Evolutionary conservation across 805 yeast genomes (phyloP).

Genomic region (Kazachstania viticola): DNA sequence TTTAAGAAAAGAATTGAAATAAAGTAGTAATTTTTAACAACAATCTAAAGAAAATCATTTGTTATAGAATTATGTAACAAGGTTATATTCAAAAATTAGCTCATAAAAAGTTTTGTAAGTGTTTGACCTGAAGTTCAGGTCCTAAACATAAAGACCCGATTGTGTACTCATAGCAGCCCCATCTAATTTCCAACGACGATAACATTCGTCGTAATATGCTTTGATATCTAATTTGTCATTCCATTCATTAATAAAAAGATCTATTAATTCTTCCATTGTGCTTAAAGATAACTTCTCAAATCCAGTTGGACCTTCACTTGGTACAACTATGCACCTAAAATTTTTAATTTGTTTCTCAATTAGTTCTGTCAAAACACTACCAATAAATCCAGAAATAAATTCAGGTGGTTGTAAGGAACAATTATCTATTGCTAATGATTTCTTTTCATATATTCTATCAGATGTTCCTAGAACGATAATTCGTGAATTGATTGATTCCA

Average conservation of each 20-base stretch:
- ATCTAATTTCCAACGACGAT: slow-evolving; percentile 21
- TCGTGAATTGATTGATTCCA: slow-evolving; percentile 28
- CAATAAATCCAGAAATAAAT: slow-evolving; percentile 46
- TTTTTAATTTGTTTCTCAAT: slow-evolving; percentile 5
- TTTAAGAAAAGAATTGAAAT: no score
- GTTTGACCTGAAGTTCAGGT: not conserved
- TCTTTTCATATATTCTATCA: slow-evolving; percentile 17
- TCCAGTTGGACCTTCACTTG: slow-evolving; percentile 54
- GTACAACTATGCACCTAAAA: slow-evolving; percentile 18
- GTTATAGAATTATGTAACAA: no score
- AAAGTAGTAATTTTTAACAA: no score
- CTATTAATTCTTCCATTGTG: slow-evolving; percentile 20
- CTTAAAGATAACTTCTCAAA: slow-evolving; percentile 37
- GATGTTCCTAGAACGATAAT: slow-evolving; percentile 17
- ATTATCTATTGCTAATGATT: slow-evolving; percentile 18
- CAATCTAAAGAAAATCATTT: no score
- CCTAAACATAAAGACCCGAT: slow-evolving; percentile 22
- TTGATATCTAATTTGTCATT: slow-evolving; percentile 5
- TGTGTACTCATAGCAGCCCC: slow-evolving; percentile 24
- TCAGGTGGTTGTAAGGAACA: slow-evolving; percentile 44
- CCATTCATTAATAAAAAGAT: slow-evolving; percentile 8
- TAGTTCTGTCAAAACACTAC: slow-evolving; percentile 29
- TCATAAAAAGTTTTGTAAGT: no score
- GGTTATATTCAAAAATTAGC: no score
- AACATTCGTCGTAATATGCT: slow-evolving; percentile 15